Percentiles rank a stretch among this genome's conserved stretches.
Conservation (phyloP, 495 filamentous ascomycete species). For the Stereocaulon alpinum region DNA sequence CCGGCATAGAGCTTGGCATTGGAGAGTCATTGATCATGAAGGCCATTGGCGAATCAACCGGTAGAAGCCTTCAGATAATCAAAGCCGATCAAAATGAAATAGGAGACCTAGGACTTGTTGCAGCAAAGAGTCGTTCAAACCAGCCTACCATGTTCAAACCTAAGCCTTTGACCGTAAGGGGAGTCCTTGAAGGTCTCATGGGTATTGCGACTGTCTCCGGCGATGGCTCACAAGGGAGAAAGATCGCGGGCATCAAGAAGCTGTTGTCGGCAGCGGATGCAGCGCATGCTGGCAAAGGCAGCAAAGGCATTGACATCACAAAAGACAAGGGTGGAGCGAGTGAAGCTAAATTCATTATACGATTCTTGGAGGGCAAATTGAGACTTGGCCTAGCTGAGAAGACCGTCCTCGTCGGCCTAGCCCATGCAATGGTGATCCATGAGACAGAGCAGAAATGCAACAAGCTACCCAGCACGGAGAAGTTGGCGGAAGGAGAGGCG, state of each 20-base stretch:
- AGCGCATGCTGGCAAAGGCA: slow-evolving; percentile 52
- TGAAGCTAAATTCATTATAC: slow-evolving; percentile 86
- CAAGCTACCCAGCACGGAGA: slow-evolving; percentile 57
- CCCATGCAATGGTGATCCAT: slow-evolving; percentile 77
- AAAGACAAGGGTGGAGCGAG: slow-evolving; percentile 90
- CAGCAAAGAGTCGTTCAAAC: slow-evolving; percentile 84
- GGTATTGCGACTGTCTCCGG: slow-evolving; percentile 78
- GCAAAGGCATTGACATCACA: slow-evolving; percentile 68
- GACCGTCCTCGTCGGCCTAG: slow-evolving; percentile 78
- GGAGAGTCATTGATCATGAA: slow-evolving; percentile 98
- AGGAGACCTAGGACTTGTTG: slow-evolving; percentile 88
- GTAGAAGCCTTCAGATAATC: slow-evolving; percentile 74
- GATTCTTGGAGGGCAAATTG: slow-evolving; percentile 89
- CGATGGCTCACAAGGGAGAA: slow-evolving; percentile 78
- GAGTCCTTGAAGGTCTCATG: slow-evolving; percentile 81
- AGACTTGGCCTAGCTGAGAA: slow-evolving; percentile 85
- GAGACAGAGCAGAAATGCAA: slow-evolving; percentile 58
- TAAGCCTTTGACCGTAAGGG: slow-evolving; percentile 75
- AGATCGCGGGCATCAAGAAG: slow-evolving; percentile 92
- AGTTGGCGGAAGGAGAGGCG: slow-evolving; percentile 72
- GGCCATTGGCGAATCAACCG: slow-evolving; percentile 88
- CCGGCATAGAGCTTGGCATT: slow-evolving; percentile 91
- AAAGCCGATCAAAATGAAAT: slow-evolving; percentile 93
- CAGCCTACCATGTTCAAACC: slow-evolving; percentile 98
- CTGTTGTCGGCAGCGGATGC: slow-evolving; percentile 78